Conservation (phyloP, 1,284 basidiomycete genomes). For the Leccinum solheimii region DNA sequence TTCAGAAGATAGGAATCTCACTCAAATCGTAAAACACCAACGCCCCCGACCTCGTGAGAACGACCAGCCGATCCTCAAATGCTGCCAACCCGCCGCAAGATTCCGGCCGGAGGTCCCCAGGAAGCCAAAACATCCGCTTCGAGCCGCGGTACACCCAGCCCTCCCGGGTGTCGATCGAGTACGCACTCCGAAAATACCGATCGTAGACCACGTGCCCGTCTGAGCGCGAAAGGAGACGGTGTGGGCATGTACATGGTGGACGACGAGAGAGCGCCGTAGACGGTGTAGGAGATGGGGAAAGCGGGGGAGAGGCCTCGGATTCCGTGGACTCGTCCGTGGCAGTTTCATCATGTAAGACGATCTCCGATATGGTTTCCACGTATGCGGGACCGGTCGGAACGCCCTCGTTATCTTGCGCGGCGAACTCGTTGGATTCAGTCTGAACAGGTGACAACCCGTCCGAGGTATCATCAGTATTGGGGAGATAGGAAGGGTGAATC, state of each 20-base stretch:
- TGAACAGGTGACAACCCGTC: background rate
- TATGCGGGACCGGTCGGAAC: background rate
- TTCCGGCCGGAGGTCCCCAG: conserved; percentile 14
- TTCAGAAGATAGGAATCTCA: conserved; percentile 4
- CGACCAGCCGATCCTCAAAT: conserved; percentile 11
- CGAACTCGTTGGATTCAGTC: background rate
- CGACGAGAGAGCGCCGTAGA: background rate
- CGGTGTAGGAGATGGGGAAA: background rate
- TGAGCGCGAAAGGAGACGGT: conserved; percentile 20
- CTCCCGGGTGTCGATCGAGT: conserved; percentile 12
- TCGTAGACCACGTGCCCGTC: conserved; percentile 19
- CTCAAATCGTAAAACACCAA: conserved; percentile 20
- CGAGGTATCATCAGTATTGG: background rate
- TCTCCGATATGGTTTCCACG: background rate
- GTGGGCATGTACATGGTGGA: conserved; percentile 4
- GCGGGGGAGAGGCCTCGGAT: background rate
- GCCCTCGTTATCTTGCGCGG: background rate
- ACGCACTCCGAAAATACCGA: conserved; percentile 19
- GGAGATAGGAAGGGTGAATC: background rate
- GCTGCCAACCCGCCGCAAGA: conserved; percentile 14
- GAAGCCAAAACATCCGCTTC: conserved; percentile 23
- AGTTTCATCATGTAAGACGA: background rate
- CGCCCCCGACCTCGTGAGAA: conserved; percentile 10
- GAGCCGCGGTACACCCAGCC: conserved; percentile 22
- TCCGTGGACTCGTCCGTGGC: background rate